Base-by-base conservation (phyloP, 2,329 filamentous ascomycete genomes). In the Harringtonia lauricola region DNA sequence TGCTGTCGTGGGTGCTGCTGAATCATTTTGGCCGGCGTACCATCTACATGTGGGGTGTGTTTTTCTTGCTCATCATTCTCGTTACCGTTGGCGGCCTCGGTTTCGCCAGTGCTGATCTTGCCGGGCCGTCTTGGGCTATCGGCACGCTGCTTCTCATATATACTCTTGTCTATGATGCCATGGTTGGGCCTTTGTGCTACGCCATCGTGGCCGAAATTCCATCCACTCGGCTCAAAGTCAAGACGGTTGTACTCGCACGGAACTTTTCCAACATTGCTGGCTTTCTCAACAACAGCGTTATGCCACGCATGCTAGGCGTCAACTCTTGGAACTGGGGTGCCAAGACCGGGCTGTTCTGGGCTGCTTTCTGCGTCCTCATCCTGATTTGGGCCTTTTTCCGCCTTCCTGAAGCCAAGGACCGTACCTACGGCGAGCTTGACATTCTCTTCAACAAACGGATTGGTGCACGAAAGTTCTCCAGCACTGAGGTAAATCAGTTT, bases 341-440 rank as follows among this genome's bases (percentile, higher is more conserved):
- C 55, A 68, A 60, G 61, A 64, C 56, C 43, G 74, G 60, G 3
- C 66, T 68, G 53, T 66, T 70, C 57, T 70, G 64, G 62, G 64
- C 62, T 8, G 63, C 56, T 30, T 63, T 68, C n/a, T 69, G 70
- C 50, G 49, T 69, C 10, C 15, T 65, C 5, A 70, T 68, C 35
- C 57, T 67, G 3, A 43, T 64, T 1, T 79, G 74, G 63, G 66
- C 70, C 0, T 73, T 61, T 48, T 71, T 71, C 54, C 68, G 67
- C 26, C 59, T 74, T 4, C 71, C 72, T 4, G 74, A 78, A 59
- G 70, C 73, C 14, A 68, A 67, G 45, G 71, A 66, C 3, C 64
- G 70, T 35, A 71, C 70, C 0, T 69, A 71, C 42, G 70, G 67
- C 36, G 74, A 79, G 56, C 61, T 79, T 3, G 74, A 77, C 40